Conservation (phyloP, 2,329 filamentous ascomycete species). For the Pseudogymnoascus sp. region DNA sequence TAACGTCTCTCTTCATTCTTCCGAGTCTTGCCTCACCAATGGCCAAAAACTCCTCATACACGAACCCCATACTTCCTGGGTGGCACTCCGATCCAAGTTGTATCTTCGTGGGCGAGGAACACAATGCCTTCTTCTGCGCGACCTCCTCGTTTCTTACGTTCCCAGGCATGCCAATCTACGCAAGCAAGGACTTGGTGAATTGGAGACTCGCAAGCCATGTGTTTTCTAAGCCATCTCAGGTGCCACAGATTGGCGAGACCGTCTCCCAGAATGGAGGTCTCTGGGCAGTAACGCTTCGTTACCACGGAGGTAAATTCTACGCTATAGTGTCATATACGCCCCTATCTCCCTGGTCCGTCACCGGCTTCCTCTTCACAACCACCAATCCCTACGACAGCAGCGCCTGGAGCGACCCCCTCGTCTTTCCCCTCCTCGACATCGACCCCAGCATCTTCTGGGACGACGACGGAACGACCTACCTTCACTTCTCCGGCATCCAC, state of each 20-base stretch:
- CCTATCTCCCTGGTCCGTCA: constrained; percentile 12
- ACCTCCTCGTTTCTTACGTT: constrained; percentile 45
- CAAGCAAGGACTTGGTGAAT: constrained; percentile 41
- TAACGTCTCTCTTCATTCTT: background rate
- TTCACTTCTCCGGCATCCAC: constrained; percentile 22
- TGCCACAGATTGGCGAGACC: constrained; percentile 29
- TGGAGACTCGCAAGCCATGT: constrained; percentile 40
- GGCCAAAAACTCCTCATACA: constrained; percentile 6
- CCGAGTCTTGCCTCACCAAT: background rate
- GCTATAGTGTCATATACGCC: constrained; percentile 25
- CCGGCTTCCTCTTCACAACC: constrained; percentile 34
- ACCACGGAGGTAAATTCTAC: constrained; percentile 37
- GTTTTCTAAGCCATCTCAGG: constrained; percentile 31
- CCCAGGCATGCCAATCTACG: constrained; percentile 44
- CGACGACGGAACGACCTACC: constrained; percentile 31
- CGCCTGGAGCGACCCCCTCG: constrained; percentile 36
- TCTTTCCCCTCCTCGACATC: constrained; percentile 34
- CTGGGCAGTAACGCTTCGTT: constrained; percentile 40
- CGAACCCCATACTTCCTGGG: constrained; percentile 41
- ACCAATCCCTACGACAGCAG: constrained; percentile 32
- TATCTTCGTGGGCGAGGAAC: constrained; percentile 31
- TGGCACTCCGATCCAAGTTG: constrained; percentile 43
- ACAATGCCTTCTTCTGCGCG: constrained; percentile 43
- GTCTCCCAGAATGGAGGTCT: constrained; percentile 28
- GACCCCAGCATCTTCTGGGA: constrained; percentile 43